A percentile compares a stretch with the other conserved stretches of the same genome.
These are phyloP conservation scores for Boletus tomentosulus DNA, from an alignment of 768 basidiomycete genomes.

Conservation along the genomic window DNA sequence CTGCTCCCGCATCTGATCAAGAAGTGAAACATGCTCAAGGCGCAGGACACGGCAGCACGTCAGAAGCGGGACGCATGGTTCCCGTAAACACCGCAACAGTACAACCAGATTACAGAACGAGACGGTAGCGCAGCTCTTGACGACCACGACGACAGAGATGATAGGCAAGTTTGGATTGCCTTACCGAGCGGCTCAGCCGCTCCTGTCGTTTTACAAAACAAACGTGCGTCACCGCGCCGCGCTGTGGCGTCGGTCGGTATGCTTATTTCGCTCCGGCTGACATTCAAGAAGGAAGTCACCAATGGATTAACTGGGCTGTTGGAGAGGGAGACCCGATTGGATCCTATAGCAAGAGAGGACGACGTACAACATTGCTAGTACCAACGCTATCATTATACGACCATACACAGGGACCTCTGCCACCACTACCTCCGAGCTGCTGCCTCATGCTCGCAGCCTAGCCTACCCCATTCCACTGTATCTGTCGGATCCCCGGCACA, in stretches of 20 bases:
- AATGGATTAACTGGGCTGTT: conserved; percentile 12
- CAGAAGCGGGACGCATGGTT: conserved; percentile 30
- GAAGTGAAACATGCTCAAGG: conserved; percentile 9
- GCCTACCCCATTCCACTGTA: too few relatives aligned
- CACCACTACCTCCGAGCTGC: too few relatives aligned
- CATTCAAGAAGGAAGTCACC: conserved; percentile 23
- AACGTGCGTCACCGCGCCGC: conserved; percentile 35
- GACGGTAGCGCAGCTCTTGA: conserved; percentile 49
- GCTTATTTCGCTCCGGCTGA: conserved; percentile 6
- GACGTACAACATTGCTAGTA: too few relatives aligned
- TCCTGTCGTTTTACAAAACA: conserved; percentile 37
- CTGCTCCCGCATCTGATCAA: conserved; percentile 16
- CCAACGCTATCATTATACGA: too few relatives aligned
- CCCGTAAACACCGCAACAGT: conserved; percentile 27
- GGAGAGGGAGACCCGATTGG: too few relatives aligned
- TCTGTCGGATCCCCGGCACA: conserved; percentile 22
- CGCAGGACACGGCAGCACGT: conserved; percentile 20
- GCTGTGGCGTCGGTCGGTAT: not conserved
- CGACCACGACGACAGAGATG: conserved; percentile 29
- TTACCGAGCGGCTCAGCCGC: conserved; percentile 44
- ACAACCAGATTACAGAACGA: conserved; percentile 29
- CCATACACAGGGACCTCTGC: too few relatives aligned
- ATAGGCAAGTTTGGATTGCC: conserved; percentile 49
- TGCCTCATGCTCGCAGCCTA: too few relatives aligned
- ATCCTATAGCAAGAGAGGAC: too few relatives aligned